Conservation (phyloP, 176 grass and related monocot species). For the Pontederia crassipes region DNA sequence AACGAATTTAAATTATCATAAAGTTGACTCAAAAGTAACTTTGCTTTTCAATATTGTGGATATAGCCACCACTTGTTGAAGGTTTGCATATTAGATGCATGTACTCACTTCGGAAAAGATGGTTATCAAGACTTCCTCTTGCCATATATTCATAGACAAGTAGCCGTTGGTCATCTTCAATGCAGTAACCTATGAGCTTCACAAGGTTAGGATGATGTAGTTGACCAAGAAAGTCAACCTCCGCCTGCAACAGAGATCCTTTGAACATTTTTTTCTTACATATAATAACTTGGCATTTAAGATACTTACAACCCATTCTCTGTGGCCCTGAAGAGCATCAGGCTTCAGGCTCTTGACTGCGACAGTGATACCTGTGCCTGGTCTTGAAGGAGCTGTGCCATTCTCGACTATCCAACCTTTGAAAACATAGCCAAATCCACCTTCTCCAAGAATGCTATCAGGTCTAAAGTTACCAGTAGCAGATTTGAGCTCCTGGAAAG, state of each 20-base stretch:
- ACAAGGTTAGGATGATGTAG: slow-evolving; percentile 96
- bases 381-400: slow-evolving; percentile 84
- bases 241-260: slow-evolving; percentile 45
- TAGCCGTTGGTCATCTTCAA: slow-evolving; percentile 88
- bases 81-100: not conserved
- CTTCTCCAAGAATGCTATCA: slow-evolving; percentile 97
- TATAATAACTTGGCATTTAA: not conserved
- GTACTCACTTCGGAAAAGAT: slow-evolving; percentile 93
- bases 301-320: slow-evolving; percentile 93
- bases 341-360: slow-evolving; percentile 95
- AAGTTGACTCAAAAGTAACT: no score
- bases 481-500: slow-evolving; percentile 94
- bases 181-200: slow-evolving; percentile 97
- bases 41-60: no score
- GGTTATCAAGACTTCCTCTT: slow-evolving; percentile 96
- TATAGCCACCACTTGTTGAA: not conserved
- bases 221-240: slow-evolving; percentile 93
- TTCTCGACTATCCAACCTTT: slow-evolving; percentile 94
- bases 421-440: slow-evolving; percentile 97
- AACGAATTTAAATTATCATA: no score
- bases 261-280: not conserved
- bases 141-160: slow-evolving; percentile 99
- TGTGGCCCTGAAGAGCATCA: slow-evolving; percentile 96
- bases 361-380: slow-evolving; percentile 82
- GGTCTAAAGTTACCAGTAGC: slow-evolving; percentile 92